Evolutionary conservation across 169 alveolate species (phyloP).

Genomic region (Plasmodium coatneyi): DNA sequence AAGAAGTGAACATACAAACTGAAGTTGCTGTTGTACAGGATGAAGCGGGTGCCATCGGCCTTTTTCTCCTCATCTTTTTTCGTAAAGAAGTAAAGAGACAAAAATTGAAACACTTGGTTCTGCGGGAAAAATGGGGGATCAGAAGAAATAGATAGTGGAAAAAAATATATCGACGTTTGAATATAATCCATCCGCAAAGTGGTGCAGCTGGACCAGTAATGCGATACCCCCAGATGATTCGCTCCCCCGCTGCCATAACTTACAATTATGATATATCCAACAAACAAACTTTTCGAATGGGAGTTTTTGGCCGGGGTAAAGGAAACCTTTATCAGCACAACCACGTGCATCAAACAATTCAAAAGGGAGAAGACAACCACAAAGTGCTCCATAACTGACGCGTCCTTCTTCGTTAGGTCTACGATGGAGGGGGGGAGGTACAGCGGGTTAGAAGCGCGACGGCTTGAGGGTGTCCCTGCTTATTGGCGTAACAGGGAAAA

Average conservation of each 20-base stretch:
- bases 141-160: not conserved
- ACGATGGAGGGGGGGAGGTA: not conserved
- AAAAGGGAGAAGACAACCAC: slow-evolving; percentile 58
- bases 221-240: not conserved
- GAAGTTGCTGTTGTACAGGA: slow-evolving; percentile 29
- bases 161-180: not conserved
- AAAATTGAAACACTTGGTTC: slow-evolving; percentile 65
- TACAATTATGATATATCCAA: slow-evolving; percentile 62
- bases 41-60: not conserved
- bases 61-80: slow-evolving; percentile 20
- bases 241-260: not conserved
- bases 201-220: not conserved
- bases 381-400: slow-evolving; percentile 27
- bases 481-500: not conserved
- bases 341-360: slow-evolving; percentile 71
- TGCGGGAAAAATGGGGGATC: not conserved
- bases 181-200: not conserved
- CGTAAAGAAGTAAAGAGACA: slow-evolving; percentile 54
- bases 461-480: not conserved
- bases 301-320: slow-evolving; percentile 22
- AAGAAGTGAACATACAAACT: slow-evolving; percentile 63
- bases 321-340: slow-evolving; percentile 52
- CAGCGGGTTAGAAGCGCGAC: not conserved
- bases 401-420: slow-evolving; percentile 45
- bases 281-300: slow-evolving; percentile 26